These are phyloP conservation scores for Rubus parviflorus DNA, from an alignment of 306 rosid genomes.

Conservation along the genomic window DNA sequence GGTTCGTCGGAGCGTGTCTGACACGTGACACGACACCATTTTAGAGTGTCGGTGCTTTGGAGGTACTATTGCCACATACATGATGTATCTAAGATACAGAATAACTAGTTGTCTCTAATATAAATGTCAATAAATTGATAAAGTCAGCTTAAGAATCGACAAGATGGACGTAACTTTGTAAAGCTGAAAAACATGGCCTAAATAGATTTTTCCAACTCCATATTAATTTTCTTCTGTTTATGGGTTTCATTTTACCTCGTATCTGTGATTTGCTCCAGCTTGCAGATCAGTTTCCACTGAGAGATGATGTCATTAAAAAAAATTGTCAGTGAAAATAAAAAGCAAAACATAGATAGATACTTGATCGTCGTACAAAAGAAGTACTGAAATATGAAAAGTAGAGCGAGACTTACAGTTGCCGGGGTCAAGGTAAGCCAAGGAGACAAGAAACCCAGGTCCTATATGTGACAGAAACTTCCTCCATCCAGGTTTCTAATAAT, in stretches of 20 bases:
- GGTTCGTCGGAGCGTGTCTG: no score
- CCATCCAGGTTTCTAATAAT: conserved; percentile 62
- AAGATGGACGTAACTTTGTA: background rate
- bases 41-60: no score
- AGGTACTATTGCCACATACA: no score
- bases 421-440: conserved; percentile 92
- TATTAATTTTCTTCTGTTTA: background rate
- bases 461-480: conserved; percentile 56
- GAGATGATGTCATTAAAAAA: background rate
- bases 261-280: conserved; percentile 80
- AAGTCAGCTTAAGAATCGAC: no score
- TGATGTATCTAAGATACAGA: no score
- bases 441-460: conserved; percentile 89
- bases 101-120: no score
- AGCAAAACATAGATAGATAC: background rate
- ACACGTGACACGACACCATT: no score
- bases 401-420: conserved; percentile 54
- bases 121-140: no score
- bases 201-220: background rate
- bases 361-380: background rate
- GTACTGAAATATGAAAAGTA: background rate
- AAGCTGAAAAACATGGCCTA: background rate
- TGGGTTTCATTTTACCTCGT: conserved; percentile 50
- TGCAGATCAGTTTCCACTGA: conserved; percentile 96
- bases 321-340: background rate